These are phyloP conservation scores for Closterium sp. DNA, from an alignment of 139 green algal species.

Conservation along the genomic window DNA sequence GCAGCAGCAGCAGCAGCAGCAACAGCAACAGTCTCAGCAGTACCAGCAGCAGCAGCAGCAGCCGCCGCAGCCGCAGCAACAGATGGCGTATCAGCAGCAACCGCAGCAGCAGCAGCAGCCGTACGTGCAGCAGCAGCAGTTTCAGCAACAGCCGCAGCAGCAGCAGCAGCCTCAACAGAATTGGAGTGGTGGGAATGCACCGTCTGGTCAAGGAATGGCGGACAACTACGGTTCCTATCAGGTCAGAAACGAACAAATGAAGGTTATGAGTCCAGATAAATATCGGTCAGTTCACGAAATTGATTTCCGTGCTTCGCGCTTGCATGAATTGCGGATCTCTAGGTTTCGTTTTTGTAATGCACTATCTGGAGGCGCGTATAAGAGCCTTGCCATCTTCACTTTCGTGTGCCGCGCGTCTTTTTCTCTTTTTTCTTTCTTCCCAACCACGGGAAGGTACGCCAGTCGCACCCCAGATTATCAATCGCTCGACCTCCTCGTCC, in stretches of 20 bases:
- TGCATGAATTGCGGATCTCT: too few species aligned
- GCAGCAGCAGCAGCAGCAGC: neutral
- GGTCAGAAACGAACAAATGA: too few species aligned
- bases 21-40: neutral
- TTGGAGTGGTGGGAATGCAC: neutral
- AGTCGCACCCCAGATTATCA: too few species aligned
- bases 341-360: too few species aligned
- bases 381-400: too few species aligned
- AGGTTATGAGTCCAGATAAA: too few species aligned
- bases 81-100: neutral
- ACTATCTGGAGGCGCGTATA: too few species aligned
- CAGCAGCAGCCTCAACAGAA: neutral
- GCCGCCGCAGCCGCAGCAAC: neutral
- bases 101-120: neutral
- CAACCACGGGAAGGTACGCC: too few species aligned
- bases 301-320: too few species aligned
- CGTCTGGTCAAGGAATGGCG: neutral
- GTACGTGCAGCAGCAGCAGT: neutral
- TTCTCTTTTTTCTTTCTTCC: too few species aligned
- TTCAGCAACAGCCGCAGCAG: neutral
- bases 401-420: too few species aligned
- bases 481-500: neutral
- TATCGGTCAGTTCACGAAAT: too few species aligned
- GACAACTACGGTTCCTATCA: neutral
- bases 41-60: neutral